Conservation (phyloP, 116 monocot genomes). For the Trichopus zeylanicus region DNA sequence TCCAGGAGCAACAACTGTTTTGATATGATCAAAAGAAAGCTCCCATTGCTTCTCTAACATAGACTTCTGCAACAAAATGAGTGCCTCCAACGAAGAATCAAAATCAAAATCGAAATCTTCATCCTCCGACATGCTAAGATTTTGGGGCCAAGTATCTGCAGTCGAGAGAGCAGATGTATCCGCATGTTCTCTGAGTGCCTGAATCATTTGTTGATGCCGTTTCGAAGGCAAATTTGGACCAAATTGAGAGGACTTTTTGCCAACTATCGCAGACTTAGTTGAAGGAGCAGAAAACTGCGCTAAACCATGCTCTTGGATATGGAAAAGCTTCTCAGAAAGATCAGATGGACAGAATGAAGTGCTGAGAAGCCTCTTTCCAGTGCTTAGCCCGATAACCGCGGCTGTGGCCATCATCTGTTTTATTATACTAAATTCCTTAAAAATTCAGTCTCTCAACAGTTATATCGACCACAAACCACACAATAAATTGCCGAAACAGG, state of each 20-base stretch:
- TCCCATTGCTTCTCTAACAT: conserved; percentile 97
- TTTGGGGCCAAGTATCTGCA: conserved; percentile 7
- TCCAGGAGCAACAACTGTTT: conserved; percentile 5
- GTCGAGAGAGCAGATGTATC: conserved; percentile 17
- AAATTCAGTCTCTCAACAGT: too few relatives aligned
- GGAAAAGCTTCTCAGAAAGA: conserved; percentile 39
- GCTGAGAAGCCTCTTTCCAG: conserved; percentile 67
- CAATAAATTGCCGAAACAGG: too few relatives aligned
- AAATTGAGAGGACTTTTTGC: conserved; percentile 40
- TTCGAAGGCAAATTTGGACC: conserved; percentile 29
- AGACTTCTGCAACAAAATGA: conserved; percentile 73
- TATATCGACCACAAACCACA: too few relatives aligned
- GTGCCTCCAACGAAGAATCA: conserved; percentile 62
- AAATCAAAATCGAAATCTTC: conserved; percentile 26
- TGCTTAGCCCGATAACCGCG: conserved; percentile 56
- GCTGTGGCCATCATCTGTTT: conserved; percentile 60
- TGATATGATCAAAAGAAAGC: conserved; percentile 44
- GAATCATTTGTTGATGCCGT: conserved; percentile 27
- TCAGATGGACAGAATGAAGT: conserved; percentile 62
- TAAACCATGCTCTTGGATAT: conserved; percentile 28
- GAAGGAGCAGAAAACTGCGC: conserved; percentile 22
- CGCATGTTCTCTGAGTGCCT: conserved; percentile 42
- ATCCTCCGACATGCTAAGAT: conserved; percentile 8
- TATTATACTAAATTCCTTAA: too few relatives aligned
- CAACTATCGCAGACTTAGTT: conserved; percentile 26